Conservation (phyloP, 306 rosid species). For the Geum urbanum region DNA sequence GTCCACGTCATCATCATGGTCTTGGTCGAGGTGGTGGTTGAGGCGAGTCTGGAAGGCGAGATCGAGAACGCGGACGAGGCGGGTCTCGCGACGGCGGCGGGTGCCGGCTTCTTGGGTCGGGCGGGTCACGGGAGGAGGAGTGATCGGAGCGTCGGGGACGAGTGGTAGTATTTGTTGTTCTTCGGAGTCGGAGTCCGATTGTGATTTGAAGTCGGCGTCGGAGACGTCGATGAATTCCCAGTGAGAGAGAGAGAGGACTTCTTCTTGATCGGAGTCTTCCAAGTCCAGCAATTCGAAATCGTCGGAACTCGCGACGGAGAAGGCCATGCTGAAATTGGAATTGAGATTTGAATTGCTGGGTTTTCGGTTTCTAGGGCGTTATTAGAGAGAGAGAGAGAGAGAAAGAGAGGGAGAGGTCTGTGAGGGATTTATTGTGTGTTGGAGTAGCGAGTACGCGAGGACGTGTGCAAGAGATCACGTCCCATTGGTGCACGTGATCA, state of each 20-base stretch:
- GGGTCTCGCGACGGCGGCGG: not conserved
- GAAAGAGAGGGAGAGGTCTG: not conserved
- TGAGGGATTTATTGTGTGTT: not conserved
- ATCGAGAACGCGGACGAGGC: slow-evolving; percentile 1
- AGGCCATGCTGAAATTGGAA: not conserved
- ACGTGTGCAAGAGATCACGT: not conserved
- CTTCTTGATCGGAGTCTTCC: slow-evolving; percentile 30
- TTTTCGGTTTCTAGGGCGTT: not conserved
- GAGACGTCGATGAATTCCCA: slow-evolving; percentile 50
- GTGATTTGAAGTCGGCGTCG: slow-evolving; percentile 35
- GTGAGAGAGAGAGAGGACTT: no score
- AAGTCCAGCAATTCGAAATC: slow-evolving; percentile 41
- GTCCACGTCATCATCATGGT: not conserved
- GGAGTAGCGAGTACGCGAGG: not conserved
- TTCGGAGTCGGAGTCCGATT: no score
- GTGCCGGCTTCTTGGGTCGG: slow-evolving; percentile 12
- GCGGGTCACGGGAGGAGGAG: slow-evolving; percentile 6
- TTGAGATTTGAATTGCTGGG: not conserved
- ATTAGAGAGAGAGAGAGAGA: not conserved
- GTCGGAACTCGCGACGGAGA: slow-evolving; percentile 24
- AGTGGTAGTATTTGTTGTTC: no score
- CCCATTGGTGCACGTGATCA: not conserved
- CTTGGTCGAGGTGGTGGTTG: not conserved
- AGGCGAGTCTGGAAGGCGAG: not conserved
- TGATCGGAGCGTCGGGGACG: not conserved